A percentile compares a stretch with the other conserved stretches of the same genome.
These are phyloP conservation scores for Jaltomata sinuosa DNA, from an alignment of 257 asterid genomes.

Conservation along the genomic window DNA sequence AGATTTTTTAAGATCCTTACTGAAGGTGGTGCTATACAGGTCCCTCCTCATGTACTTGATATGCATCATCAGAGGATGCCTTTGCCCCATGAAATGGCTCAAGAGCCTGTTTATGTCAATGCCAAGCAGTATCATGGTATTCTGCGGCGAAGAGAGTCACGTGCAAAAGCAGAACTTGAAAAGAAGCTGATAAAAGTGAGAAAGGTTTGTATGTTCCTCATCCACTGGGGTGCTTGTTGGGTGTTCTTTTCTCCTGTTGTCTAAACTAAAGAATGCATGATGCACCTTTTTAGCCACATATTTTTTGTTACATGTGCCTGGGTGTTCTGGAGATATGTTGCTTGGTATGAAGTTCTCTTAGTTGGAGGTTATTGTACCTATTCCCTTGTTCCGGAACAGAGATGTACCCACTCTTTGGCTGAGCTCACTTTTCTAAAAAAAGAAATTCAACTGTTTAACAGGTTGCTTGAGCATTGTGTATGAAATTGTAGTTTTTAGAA, in stretches of 20 bases:
- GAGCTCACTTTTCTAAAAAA: neutral
- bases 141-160: constrained; percentile 75
- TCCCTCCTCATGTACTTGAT: constrained; percentile 48
- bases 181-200: constrained; percentile 68
- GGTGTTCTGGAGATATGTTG: neutral
- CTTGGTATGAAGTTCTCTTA: neutral
- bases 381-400: neutral
- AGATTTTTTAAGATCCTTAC: neutral
- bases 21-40: constrained; percentile 17
- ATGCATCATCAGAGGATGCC: constrained; percentile 73
- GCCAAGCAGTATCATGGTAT: constrained; percentile 89
- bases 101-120: constrained; percentile 84
- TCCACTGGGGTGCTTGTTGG: neutral
- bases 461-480: neutral
- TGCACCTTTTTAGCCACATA: neutral
- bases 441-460: neutral
- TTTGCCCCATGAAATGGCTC: constrained; percentile 75
- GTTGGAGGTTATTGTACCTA: neutral
- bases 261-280: neutral
- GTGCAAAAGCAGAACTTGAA: constrained; percentile 89
- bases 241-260: neutral
- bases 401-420: neutral
- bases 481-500: neutral
- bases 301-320: neutral
- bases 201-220: constrained; percentile 37